Percentiles rank a stretch among this genome's conserved stretches.
Evolutionary conservation across 192 early-diverging fungal species (phyloP).

Genomic region (Umbelopsis sp.): DNA sequence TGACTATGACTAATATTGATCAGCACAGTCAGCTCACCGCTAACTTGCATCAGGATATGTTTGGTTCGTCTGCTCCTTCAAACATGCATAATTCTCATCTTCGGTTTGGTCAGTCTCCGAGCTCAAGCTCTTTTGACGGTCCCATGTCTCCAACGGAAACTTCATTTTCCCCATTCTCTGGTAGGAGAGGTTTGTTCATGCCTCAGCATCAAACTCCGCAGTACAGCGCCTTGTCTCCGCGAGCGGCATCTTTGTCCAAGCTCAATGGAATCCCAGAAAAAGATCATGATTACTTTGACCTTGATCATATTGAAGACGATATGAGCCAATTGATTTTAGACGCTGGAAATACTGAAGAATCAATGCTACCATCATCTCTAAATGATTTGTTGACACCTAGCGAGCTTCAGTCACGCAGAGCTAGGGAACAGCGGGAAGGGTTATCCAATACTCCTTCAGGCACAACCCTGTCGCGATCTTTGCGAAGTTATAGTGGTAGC

Average conservation of each 20-base stretch:
- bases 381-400: slow-evolving; percentile 57
- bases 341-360: slow-evolving; percentile 25
- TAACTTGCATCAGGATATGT: not conserved
- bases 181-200: slow-evolving; percentile 17
- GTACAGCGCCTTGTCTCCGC: slow-evolving; percentile 10
- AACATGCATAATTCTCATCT: slow-evolving; percentile 9
- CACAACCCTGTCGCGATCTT: slow-evolving; percentile 7
- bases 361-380: slow-evolving; percentile 52
- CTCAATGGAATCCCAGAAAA: slow-evolving; percentile 5
- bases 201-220: slow-evolving; percentile 20
- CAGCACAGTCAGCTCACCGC: slow-evolving; percentile 9
- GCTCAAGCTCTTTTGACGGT: not conserved
- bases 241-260: slow-evolving; percentile 12
- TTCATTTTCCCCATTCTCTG: slow-evolving; percentile 18
- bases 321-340: not conserved
- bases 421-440: slow-evolving; percentile 19
- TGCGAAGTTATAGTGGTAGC: slow-evolving; percentile 12
- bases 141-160: slow-evolving; percentile 13
- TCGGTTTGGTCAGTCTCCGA: slow-evolving; percentile 5
- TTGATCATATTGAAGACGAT: slow-evolving; percentile 6
- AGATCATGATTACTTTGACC: slow-evolving; percentile 5
- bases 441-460: not conserved
- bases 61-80: slow-evolving; percentile 3
- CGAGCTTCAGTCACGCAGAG: slow-evolving; percentile 37
- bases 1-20: not conserved